Evolutionary conservation across 2,329 filamentous ascomycete genomes (phyloP).

Genomic region (Diplodia sapinea): DNA sequence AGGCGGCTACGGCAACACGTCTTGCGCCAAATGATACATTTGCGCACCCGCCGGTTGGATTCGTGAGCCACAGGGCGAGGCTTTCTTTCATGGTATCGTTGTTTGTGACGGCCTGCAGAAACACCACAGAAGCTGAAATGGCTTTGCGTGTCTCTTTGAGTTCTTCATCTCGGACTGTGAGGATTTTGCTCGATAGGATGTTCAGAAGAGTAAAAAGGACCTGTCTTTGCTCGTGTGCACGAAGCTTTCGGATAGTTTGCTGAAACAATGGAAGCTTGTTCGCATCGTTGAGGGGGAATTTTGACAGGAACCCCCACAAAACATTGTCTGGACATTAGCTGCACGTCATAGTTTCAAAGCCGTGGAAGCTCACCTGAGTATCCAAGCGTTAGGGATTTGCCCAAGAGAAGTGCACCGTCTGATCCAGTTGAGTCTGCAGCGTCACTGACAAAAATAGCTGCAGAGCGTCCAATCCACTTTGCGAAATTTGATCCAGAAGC

Average conservation of each 20-base stretch:
- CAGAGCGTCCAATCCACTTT: constrained; percentile 72
- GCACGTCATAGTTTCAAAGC: no score
- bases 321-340: constrained; percentile 33
- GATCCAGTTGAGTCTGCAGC: background rate
- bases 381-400: constrained; percentile 71
- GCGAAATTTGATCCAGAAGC: constrained; percentile 69
- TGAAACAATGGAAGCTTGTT: constrained; percentile 41
- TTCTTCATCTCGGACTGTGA: constrained; percentile 24
- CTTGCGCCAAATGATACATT: constrained; percentile 36
- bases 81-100: constrained; percentile 33
- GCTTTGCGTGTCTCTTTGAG: constrained; percentile 1
- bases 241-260: constrained; percentile 51
- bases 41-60: constrained; percentile 31
- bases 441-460: constrained; percentile 57
- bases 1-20: constrained; percentile 38
- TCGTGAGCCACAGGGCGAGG: constrained; percentile 37
- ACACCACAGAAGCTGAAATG: constrained; percentile 31
- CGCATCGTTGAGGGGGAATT: background rate
- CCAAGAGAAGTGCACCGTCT: constrained; percentile 52
- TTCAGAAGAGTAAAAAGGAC: constrained; percentile 46
- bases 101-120: constrained; percentile 31
- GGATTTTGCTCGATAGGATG: constrained; percentile 38
- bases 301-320: constrained; percentile 27
- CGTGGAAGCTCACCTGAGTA: constrained; percentile 63
- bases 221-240: constrained; percentile 56